Evolutionary conservation across 2,329 filamentous ascomycete genomes (phyloP), one percentile per base, ranked within the genome.

Genomic region (Venturia oleaginea): DNA sequence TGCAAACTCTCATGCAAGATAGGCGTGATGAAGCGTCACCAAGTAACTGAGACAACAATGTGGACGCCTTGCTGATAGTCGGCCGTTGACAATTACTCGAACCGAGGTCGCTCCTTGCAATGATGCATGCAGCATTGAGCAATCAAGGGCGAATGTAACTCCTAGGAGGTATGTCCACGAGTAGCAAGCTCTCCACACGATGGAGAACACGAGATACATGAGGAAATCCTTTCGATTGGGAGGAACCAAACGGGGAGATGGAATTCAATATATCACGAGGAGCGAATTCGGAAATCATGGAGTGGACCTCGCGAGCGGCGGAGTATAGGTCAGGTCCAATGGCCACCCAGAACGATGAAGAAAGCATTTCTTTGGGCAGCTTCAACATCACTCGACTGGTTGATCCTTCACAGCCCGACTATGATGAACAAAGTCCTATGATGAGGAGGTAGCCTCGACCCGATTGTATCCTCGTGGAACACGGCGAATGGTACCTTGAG

Each of bases 341-440:
- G 15, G 51, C 51, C 15, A n/a, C 51, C 4, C 51, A 57, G 51
- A 57, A 34, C 13, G 51, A 34, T n/a, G 15, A 34, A 34, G 30
- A n/a, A 13, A 34, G 27, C 51, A 34, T 34, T 15, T 57, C 51
- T 22, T 32, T 57, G 51, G 51, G 34, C 51, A 34, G 51, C 51
- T 34, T 34, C 51, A 34, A 57, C 30, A 34, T 30, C 51, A 55
- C 30, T 57, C 51, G 15, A n/a, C 51, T 57, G 51, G 51, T 11
- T n/a, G 3, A 57, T 34, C 27, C 4, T 57, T 10, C 51, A 34
- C 51, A 37, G 51, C 51, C 27, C 19, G 8, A 57, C 51, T 57
- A 30, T 57, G 51, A 57, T 57, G 30, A 34, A 11, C 51, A 57
- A 57, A 57, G 51, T 34, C 51, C 51, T 30, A 57, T 57, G 51